A percentile compares a stretch with the other conserved stretches of the same genome.
phyloP scores from a whole-genome alignment of 495 filamentous ascomycete species.

The Penicillium daleae region DNA sequence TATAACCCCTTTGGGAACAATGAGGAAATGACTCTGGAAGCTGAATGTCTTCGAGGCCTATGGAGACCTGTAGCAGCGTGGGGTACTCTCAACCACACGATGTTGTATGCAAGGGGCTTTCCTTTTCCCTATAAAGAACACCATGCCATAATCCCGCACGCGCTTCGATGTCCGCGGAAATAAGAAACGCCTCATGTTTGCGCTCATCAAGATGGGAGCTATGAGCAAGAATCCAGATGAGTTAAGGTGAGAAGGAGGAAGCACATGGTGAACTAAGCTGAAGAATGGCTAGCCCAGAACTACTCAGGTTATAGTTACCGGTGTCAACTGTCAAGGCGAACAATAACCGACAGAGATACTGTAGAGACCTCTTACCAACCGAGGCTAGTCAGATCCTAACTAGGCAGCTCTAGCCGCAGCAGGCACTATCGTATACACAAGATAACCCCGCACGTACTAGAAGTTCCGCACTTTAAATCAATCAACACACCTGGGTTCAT shows the following conservation, averaged over 20 bases:
- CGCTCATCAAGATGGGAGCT: not conserved
- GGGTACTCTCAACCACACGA: not conserved
- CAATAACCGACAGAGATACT: not conserved
- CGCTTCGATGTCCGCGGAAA: not conserved
- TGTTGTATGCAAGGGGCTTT: not conserved
- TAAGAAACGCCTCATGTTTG: not conserved
- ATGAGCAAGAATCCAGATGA: not conserved
- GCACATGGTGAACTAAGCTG: not conserved
- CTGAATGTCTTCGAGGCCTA: not conserved
- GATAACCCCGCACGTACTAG: slow-evolving; percentile 29
- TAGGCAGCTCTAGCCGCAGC: slow-evolving; percentile 22
- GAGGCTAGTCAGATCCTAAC: slow-evolving; percentile 15
- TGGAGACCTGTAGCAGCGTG: not conserved
- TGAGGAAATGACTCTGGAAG: not conserved
- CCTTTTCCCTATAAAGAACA: slow-evolving; percentile 1
- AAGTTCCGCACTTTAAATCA: not conserved
- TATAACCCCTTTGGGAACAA: too few relatives aligned
- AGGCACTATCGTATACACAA: slow-evolving; percentile 14
- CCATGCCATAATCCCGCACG: not conserved
- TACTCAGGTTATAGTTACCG: not conserved
- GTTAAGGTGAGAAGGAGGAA: not conserved
- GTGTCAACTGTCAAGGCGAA: not conserved
- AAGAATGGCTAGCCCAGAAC: not conserved
- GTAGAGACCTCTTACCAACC: not conserved
- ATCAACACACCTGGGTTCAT: not conserved